Conservation (phyloP, 179 eudicot genomes). For the Heliamphora pulchella region DNA sequence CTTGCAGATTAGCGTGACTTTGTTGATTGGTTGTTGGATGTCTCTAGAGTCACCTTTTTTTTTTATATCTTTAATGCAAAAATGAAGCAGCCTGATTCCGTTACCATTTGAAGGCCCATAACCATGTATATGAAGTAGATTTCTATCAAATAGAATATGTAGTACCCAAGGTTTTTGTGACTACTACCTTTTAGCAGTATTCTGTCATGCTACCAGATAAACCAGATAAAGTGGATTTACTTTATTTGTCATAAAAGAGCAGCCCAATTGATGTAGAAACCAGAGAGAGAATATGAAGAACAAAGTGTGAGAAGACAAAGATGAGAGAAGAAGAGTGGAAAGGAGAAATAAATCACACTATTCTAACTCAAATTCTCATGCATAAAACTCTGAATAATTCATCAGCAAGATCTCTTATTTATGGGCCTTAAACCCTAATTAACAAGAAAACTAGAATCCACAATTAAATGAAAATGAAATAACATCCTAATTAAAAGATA, state of each 20-base stretch:
- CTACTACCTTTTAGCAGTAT: not conserved
- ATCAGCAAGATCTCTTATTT: too few species aligned
- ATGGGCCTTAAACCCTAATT: too few species aligned
- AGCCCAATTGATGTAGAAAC: too few species aligned
- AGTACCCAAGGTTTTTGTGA: not conserved
- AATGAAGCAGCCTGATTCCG: not conserved
- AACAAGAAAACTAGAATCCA: too few species aligned
- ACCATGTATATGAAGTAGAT: not conserved
- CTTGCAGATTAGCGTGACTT: not conserved
- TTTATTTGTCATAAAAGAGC: not conserved
- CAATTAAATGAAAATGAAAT: too few species aligned
- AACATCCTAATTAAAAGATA: too few species aligned
- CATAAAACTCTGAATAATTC: too few species aligned
- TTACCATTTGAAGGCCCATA: slow-evolving; percentile 6
- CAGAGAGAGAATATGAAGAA: too few species aligned
- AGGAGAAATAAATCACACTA: too few species aligned
- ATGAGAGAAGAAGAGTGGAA: too few species aligned
- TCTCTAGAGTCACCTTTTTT: not conserved
- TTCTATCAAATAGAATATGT: not conserved
- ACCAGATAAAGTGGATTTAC: not conserved
- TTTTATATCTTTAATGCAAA: not conserved
- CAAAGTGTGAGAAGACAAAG: too few species aligned
- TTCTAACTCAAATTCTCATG: too few species aligned
- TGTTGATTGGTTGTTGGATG: not conserved
- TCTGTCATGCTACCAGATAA: not conserved